Base-by-base conservation (phyloP, 106 monocot species). In the Dendrobium officinale region DNA sequence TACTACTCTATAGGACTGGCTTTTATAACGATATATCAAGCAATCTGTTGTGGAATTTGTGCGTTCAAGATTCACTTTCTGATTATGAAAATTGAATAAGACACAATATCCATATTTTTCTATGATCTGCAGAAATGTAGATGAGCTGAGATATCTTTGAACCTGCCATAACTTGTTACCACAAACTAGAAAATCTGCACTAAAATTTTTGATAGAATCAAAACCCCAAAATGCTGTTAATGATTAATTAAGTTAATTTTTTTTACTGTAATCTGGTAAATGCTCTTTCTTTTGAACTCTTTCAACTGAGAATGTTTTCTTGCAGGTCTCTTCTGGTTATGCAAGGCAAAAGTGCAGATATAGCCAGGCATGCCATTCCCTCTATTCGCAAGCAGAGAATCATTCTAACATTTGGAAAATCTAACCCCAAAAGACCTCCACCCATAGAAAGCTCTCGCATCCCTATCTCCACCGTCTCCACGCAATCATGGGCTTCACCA, bases 401-500 rank as follows among this genome's bases (percentile, higher is more conserved):
- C 31, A 29, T 96, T 16, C 74, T 93, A 29, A 88, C 88, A 2
- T 96, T 96, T 78, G 93, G 93, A 42, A 93, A 93, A 81, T 86
- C 88, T 0, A 86, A 79, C 67, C 79, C 87, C 22, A 90, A 68
- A 75, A 86, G 72, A 79, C 26, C 19, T 43, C 43, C 42, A 3
- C 29, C 82, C 26, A 37, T 68, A 7, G 86, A 86, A 78, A 76
- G 48, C 6, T 11, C 75, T 1, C 44, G 33, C 31, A 42, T 45
- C n/a, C 10, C 75, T 16, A 29, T 80, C 5, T 40, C 85, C 0
- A 6, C 66, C 2, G 13, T 47, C 29, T n/a, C 85, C 20, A 18
- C 31, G 44, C 43, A 55, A 1, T 61, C 75, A 10, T 83, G 80
- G 84, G 41, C 19, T 8, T 2, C 78, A 55, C 77, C 78, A 17